A percentile compares a stretch with the other conserved stretches of the same genome.
phyloP scores from a whole-genome alignment of 176 grass and related monocot genomes.

The Echinochloa phyllopogon region DNA sequence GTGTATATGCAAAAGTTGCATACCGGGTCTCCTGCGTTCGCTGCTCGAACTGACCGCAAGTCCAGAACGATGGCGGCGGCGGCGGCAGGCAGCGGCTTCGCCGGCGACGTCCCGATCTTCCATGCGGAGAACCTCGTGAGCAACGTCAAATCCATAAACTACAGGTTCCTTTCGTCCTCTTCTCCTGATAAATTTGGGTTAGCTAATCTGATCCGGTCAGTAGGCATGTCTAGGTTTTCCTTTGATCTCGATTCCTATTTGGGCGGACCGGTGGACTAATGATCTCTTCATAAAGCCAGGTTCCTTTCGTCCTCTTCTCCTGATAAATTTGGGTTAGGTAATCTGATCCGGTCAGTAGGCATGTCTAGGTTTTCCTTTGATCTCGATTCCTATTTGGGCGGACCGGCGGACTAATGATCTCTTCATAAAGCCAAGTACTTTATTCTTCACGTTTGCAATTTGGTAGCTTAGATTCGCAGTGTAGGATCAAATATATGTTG shows the following conservation, averaged over 20 bases:
- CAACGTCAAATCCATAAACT: slow-evolving; percentile 78
- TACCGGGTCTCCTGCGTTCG: neutral
- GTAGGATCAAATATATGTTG: neutral
- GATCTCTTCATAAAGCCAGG: slow-evolving; percentile 49
- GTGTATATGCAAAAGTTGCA: neutral
- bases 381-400: slow-evolving; percentile 1
- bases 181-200: neutral
- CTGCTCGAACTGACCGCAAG: neutral
- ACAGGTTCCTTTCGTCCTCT: slow-evolving; percentile 52
- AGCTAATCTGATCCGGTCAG: neutral
- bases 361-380: neutral
- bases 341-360: neutral
- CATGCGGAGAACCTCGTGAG: slow-evolving; percentile 66
- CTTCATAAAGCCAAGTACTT: neutral
- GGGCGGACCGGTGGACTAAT: neutral
- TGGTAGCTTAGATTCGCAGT: neutral
- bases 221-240: neutral
- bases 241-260: slow-evolving; percentile 1
- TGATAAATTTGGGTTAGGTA: neutral
- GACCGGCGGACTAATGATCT: neutral
- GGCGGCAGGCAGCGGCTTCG: slow-evolving; percentile 17
- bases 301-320: slow-evolving; percentile 17
- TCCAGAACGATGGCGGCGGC: slow-evolving; percentile 34
- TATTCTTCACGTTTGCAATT: neutral
- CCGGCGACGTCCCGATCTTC: slow-evolving; percentile 57